phyloP scores from a whole-genome alignment of 2,329 filamentous ascomycete species.

The Diaporthe humulicola region DNA sequence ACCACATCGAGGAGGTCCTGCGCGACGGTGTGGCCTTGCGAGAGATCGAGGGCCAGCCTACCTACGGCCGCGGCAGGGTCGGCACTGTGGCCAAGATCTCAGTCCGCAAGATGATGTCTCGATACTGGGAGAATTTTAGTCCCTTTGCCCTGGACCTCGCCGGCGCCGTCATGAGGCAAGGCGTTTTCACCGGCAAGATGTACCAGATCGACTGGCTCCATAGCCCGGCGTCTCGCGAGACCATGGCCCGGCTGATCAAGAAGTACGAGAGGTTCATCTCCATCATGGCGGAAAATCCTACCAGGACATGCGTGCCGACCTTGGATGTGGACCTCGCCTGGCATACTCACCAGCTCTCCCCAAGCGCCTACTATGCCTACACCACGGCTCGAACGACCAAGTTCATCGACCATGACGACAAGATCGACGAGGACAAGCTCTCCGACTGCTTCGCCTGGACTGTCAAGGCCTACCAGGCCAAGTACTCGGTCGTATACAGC shows the following conservation, averaged over 20 bases:
- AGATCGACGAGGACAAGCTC: slow-evolving; percentile 78
- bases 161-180: slow-evolving; percentile 76
- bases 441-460: slow-evolving; percentile 80
- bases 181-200: slow-evolving; percentile 80
- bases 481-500: slow-evolving; percentile 76
- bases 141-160: slow-evolving; percentile 74
- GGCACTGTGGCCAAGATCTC: slow-evolving; percentile 54
- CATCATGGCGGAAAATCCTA: slow-evolving; percentile 65
- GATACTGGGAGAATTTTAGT: slow-evolving; percentile 78
- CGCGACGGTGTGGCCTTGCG: slow-evolving; percentile 53
- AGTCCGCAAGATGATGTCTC: slow-evolving; percentile 76
- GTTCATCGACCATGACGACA: slow-evolving; percentile 88
- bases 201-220: slow-evolving; percentile 81
- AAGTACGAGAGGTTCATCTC: slow-evolving; percentile 76
- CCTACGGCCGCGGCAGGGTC: slow-evolving; percentile 41
- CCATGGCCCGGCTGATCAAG: slow-evolving; percentile 72
- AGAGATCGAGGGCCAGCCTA: slow-evolving; percentile 52
- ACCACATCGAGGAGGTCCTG: slow-evolving; percentile 62
- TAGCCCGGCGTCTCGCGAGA: slow-evolving; percentile 73
- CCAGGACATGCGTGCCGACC: slow-evolving; percentile 73
- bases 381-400: slow-evolving; percentile 61
- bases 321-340: slow-evolving; percentile 82
- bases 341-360: slow-evolving; percentile 85
- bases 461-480: slow-evolving; percentile 75
- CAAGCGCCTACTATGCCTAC: slow-evolving; percentile 72